These are phyloP conservation scores for Saccharomycopsis synnaedendra DNA, from an alignment of 805 yeast genomes.

Conservation along the genomic window DNA sequence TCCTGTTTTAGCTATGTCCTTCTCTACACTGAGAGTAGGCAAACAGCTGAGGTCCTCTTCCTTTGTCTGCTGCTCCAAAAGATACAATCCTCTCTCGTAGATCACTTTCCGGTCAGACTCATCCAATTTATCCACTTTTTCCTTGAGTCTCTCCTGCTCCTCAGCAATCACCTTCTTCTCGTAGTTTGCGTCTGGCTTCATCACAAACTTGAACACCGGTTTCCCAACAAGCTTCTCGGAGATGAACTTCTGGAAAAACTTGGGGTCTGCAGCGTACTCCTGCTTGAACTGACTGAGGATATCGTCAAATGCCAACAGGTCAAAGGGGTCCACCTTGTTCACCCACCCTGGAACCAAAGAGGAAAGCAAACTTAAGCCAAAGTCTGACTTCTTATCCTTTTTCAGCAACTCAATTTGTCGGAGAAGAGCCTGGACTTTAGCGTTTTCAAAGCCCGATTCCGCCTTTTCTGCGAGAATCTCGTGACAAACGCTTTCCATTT, in stretches of 20 bases:
- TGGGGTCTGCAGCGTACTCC: conserved; percentile 47
- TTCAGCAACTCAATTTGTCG: conserved; percentile 79
- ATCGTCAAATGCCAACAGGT: conserved; percentile 52
- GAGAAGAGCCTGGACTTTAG: conserved; percentile 71
- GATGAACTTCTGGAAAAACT: conserved; percentile 49
- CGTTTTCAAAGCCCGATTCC: conserved; percentile 35
- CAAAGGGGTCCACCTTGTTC: conserved; percentile 68
- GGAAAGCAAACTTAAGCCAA: conserved; percentile 70
- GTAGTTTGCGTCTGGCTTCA: conserved; percentile 59
- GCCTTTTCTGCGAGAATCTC: conserved; percentile 35
- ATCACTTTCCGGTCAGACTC: conserved; percentile 48
- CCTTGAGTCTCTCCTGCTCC: conserved; percentile 42
- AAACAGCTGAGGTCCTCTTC: conserved; percentile 66
- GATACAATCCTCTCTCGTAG: conserved; percentile 43
- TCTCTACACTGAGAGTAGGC: conserved; percentile 59
- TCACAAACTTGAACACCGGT: conserved; percentile 59
- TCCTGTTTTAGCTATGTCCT: conserved; percentile 59
- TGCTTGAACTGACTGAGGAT: conserved; percentile 46
- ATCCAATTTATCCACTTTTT: conserved; percentile 32
- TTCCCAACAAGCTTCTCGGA: conserved; percentile 37
- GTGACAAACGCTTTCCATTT: conserved; percentile 36
- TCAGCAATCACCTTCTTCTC: conserved; percentile 38
- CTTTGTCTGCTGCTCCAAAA: conserved; percentile 54
- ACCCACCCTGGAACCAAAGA: conserved; percentile 79
- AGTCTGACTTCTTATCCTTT: conserved; percentile 81